Evolutionary conservation across 2,329 filamentous ascomycete genomes (phyloP), one percentile per base, ranked within the genome.

Genomic region (Trichoderma afroharzianum): DNA sequence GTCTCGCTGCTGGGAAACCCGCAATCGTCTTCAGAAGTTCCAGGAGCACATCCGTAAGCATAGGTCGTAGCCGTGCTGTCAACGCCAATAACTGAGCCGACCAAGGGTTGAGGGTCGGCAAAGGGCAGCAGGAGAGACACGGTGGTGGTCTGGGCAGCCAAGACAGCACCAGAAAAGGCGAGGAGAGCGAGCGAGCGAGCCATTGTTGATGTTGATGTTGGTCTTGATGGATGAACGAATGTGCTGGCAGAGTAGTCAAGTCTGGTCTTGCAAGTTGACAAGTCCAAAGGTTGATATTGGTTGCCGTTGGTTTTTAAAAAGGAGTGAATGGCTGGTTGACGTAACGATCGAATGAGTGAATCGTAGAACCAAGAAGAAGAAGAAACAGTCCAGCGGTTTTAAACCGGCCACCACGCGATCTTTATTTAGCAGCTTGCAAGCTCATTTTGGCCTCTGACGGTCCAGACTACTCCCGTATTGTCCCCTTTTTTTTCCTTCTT

Each of bases 61-160:
- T 77, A 75, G 3, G 81, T 83, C 1, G 80, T 81, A 59, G 77
- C 76, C 36, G 61, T 39, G 61, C 59, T 68, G 12, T 67, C 55
- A 21, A 43, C 71, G n/a, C 21, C 39, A 26, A 72, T n/a, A 26
- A 71, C 32, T 5, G 71, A 72, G 36, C 28, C 67, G 33, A 75
- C 75, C 14, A 79, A 62, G 11, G 66, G 57, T 21, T 76, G 72
- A 12, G 73, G 5, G 59, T 78, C 76, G 59, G 71, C 74, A 50
- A 74, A 55, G 32, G 77, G 77, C 57, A 80, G 72, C 32, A 81
- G 70, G 58, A 82, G 71, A 53, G 72, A 72, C 63, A 80, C 74
- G 6, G 73, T 67, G 39, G 76, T 76, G 61, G 77, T 77, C 47
- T 77, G 77, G 33, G 76, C 77, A 59, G 79, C 75, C 36, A 77